Evolutionary conservation across 2,329 filamentous ascomycete species (phyloP).

Genomic region (Coleophoma eucalyptorum): DNA sequence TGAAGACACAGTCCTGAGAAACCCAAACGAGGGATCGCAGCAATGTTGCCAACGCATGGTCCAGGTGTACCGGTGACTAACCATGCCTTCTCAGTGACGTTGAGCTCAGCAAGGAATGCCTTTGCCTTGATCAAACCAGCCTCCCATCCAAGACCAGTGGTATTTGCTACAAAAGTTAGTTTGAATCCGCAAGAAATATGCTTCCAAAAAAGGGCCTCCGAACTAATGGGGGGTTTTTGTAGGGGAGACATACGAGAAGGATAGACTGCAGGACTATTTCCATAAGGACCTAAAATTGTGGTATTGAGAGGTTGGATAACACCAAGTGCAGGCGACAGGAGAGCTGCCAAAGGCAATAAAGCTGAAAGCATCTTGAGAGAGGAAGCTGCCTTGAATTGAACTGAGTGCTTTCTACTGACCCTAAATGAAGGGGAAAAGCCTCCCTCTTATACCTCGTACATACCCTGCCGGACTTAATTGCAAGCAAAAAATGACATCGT

Average conservation of each 20-base stretch:
- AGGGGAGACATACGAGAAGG: conserved; percentile 22
- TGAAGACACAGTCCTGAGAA: conserved; percentile 68
- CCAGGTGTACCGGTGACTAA: conserved; percentile 59
- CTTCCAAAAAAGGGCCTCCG: neutral
- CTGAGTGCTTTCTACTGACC: too few relatives aligned
- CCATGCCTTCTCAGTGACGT: conserved; percentile 73
- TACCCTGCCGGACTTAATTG: too few relatives aligned
- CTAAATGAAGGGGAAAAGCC: too few relatives aligned
- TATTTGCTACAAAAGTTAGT: conserved; percentile 16
- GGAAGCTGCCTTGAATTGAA: too few relatives aligned
- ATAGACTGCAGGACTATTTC: conserved; percentile 22
- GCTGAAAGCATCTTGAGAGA: conserved; percentile 11
- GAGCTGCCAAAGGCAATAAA: conserved; percentile 10
- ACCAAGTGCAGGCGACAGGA: conserved; percentile 13
- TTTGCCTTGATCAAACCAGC: conserved; percentile 66
- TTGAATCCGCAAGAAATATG: neutral
- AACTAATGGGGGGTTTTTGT: neutral
- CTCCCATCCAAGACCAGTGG: conserved; percentile 42
- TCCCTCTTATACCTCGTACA: too few relatives aligned
- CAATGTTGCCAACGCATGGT: conserved; percentile 72
- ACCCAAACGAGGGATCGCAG: conserved; percentile 63
- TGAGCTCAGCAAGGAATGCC: conserved; percentile 67
- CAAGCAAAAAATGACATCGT: too few relatives aligned
- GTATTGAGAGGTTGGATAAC: conserved; percentile 12
- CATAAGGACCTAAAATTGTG: conserved; percentile 14